Evolutionary conservation across 2,329 filamentous ascomycete genomes (phyloP), one percentile per base, ranked within the genome.

Genomic region (Ophiocordyceps camponoti-rufipedis): DNA sequence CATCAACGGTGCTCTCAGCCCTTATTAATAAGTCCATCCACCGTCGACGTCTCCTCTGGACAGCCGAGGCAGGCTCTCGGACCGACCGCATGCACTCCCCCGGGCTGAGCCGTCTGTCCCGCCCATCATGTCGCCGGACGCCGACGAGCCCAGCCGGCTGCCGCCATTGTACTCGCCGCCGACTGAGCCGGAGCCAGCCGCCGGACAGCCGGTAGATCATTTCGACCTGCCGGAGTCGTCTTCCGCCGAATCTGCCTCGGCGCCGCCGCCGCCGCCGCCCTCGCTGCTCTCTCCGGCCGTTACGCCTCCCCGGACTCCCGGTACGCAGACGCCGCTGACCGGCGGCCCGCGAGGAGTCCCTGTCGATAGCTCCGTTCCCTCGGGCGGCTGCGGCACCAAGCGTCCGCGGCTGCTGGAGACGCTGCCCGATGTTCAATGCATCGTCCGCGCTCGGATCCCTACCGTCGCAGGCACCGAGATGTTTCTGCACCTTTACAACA

Each of bases 401-500:
- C 70, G 74, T 31, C 85, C 86, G 1, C 79, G 76, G 48, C 70
- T 94, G 19, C 74, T 95, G 7, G 71, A 82, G 52, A 75, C 70
- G 13, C 69, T 96, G 1, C 91, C 89, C 8, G 66, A 83, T 23
- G 89, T 98, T n/a, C 80, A 85, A 59, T 98, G 91, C 66, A 79
- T 93, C 51, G 91, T 96, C 43, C 82, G 91, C 52, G 91, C 91
- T 16, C 81, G 91, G 46, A 98, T 98, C 54, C 91, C 91, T 0
- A 96, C 89, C 1, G 89, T 86, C 2, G 78, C 75, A 0, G 89
- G 89, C 4, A 84, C 87, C 11, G 88, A 98, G 62, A 96, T 98
- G 87, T 98, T 93, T 63, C 65, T 98, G 44, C 89, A 98, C 58
- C 70, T 96, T 0, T 98, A 98, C 65, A 80, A 80, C 50, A 98